Base-by-base conservation (phyloP, 148 eudicot species). In the Dysphania ambrosioides region DNA sequence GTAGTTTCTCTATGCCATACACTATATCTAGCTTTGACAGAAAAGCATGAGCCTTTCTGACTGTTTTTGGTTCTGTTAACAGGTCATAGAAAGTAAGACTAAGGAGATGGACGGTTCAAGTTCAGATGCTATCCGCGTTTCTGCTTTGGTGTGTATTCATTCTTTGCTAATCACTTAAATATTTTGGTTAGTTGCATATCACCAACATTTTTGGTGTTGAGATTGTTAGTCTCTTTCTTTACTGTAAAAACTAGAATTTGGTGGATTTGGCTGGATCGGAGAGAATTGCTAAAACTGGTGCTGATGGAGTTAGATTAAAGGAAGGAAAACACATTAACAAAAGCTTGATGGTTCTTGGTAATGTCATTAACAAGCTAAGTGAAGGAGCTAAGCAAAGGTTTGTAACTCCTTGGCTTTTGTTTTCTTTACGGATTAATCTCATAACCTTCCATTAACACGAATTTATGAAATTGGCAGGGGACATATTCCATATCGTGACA, bases 191-290 rank as follows among this genome's bases (percentile, higher is more conserved):
- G 21, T 68, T 23, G 3, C 5, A 26, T 65, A 24, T 44, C 44
- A n/a, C 32, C 64, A 64, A n/a, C 19, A 30, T 70, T 69, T 72
- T 71, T 40, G 26, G 8, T 19, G 0, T 44, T 58, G 18, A 15
- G 40, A 19, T 26, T 41, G 34, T 15, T 79, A 35, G 60, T 26
- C 19, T 68, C 2, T 34, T 70, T 19, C 26, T 59, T 61, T 70
- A 44, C 53, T 27, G 75, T 38, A 76, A 70, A 36, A 71, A 68
- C 29, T 70, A 95, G 98, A 95, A 95, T 76, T 83, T 92, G 82
- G 98, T 95, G 69, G 99, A 92, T 76, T 77, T 95, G 79, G 99
- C 99, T 69, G 99, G 99, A 40, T 95, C 99, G 64, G 99, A 95
- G 79, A 81, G 99, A 76, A 88, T 95, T 84, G 92, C 93, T 36